These are phyloP conservation scores for Conticribra weissflogii DNA, from an alignment of 108 stramenopile genomes.

Conservation along the genomic window DNA sequence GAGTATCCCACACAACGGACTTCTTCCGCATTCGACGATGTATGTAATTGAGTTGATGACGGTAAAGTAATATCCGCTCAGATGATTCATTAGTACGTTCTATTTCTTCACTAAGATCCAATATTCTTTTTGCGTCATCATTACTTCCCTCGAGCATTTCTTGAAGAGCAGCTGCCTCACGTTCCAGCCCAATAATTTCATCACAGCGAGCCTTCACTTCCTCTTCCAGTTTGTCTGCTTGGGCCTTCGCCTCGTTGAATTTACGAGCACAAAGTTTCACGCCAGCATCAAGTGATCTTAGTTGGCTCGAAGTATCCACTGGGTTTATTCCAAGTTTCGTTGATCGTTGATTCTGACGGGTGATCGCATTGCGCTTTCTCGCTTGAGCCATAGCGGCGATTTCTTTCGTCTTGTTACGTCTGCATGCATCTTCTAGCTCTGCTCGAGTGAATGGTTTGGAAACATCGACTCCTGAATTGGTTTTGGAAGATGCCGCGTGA, in stretches of 20 bases:
- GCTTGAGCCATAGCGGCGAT: slow-evolving; percentile 39
- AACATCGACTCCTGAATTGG: slow-evolving; percentile 6
- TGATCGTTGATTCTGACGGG: slow-evolving; percentile 40
- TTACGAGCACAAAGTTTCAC: slow-evolving; percentile 61
- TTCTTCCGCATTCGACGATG: slow-evolving; percentile 56
- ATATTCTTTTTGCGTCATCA: slow-evolving; percentile 52
- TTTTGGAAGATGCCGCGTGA: slow-evolving; percentile 24
- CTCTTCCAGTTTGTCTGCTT: slow-evolving; percentile 52
- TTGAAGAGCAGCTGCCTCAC: slow-evolving; percentile 61
- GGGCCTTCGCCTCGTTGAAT: slow-evolving; percentile 67
- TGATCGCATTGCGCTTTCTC: slow-evolving; percentile 29
- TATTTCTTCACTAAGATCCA: slow-evolving; percentile 55
- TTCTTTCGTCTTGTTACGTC: slow-evolving; percentile 39
- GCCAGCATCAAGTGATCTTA: slow-evolving; percentile 50
- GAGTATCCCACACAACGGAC: slow-evolving; percentile 62
- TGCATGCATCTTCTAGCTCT: slow-evolving; percentile 44
- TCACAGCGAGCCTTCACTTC: slow-evolving; percentile 52
- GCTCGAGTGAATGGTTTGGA: slow-evolving; percentile 47
- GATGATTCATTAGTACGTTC: slow-evolving; percentile 50
- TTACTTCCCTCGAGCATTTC: slow-evolving; percentile 67
- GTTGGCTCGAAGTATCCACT: slow-evolving; percentile 35
- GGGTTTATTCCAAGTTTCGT: slow-evolving; percentile 27
- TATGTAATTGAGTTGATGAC: slow-evolving; percentile 71
- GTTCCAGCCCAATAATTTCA: slow-evolving; percentile 56
- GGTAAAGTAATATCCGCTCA: slow-evolving; percentile 60